phyloP scores from a whole-genome alignment of 1,284 basidiomycete species.

The Ceratobasidium sp. region DNA sequence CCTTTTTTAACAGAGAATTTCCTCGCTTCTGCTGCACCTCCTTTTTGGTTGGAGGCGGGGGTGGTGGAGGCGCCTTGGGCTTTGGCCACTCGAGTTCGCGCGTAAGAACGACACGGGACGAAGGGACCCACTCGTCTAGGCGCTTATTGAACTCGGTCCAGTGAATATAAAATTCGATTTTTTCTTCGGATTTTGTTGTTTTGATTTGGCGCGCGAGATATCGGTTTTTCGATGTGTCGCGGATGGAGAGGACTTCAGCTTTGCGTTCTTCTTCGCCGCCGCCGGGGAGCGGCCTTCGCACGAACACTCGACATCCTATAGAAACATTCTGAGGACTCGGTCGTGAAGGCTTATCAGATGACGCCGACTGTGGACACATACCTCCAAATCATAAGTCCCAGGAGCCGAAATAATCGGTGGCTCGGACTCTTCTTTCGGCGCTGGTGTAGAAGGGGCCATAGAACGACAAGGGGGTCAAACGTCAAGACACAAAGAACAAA shows the following conservation, averaged over 20 bases:
- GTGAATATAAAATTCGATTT: slow-evolving; percentile 95
- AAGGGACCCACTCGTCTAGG: slow-evolving; percentile 98
- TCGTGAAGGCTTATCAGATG: slow-evolving; percentile 44
- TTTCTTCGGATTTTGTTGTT: slow-evolving; percentile 73
- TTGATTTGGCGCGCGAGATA: slow-evolving; percentile 62
- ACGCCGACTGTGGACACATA: slow-evolving; percentile 14
- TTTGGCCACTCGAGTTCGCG: slow-evolving; percentile 97
- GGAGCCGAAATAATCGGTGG: slow-evolving; percentile 41
- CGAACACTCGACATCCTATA: slow-evolving; percentile 94
- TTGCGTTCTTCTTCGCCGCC: slow-evolving; percentile 87
- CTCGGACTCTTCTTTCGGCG: slow-evolving; percentile 42
- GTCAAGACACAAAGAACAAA: slow-evolving; percentile 22
- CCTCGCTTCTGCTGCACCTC: slow-evolving; percentile 57
- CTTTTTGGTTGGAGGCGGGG: slow-evolving; percentile 56
- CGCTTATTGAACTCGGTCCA: slow-evolving; percentile 99
- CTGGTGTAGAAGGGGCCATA: slow-evolving; percentile 44
- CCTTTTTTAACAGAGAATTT: slow-evolving; percentile 57
- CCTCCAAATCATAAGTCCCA: slow-evolving; percentile 42
- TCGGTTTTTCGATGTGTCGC: slow-evolving; percentile 80
- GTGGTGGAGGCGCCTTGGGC: slow-evolving; percentile 74
- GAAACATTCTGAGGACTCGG: slow-evolving; percentile 74
- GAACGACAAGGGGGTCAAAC: not conserved
- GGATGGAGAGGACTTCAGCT: slow-evolving; percentile 93
- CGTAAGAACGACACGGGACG: slow-evolving; percentile 84
- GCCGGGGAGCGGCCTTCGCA: slow-evolving; percentile 80